A percentile compares a stretch with the other conserved stretches of the same genome.
phyloP scores from a whole-genome alignment of 1,284 basidiomycete genomes.

The Phellopilus nigrolimitatus region DNA sequence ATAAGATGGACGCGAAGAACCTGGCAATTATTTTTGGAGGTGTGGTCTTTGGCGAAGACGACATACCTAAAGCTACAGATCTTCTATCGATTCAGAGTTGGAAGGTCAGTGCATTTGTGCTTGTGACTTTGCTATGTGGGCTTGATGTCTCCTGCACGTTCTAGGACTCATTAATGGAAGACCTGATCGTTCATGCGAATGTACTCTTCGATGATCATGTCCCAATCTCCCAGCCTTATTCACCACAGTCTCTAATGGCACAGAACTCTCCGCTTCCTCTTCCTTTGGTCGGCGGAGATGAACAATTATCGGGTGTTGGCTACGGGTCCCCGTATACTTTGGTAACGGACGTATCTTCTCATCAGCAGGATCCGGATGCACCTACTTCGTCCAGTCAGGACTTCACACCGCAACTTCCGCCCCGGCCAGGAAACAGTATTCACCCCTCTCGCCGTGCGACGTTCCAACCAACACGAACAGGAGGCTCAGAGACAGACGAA shows the following conservation, averaged over 20 bases:
- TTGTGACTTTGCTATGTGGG: not conserved
- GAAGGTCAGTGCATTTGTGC: slow-evolving; percentile 49
- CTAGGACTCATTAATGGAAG: slow-evolving; percentile 85
- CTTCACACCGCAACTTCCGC: slow-evolving; percentile 65
- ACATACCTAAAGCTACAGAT: slow-evolving; percentile 70
- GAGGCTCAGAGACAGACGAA: slow-evolving; percentile 13
- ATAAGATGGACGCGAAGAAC: slow-evolving; percentile 95
- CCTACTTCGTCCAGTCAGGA: slow-evolving; percentile 37
- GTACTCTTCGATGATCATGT: slow-evolving; percentile 55
- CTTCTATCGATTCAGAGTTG: slow-evolving; percentile 63
- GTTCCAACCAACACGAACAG: slow-evolving; percentile 11
- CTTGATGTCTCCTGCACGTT: slow-evolving; percentile 13
- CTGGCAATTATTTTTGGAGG: slow-evolving; percentile 82
- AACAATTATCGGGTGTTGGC: slow-evolving; percentile 46
- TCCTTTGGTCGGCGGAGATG: slow-evolving; percentile 48
- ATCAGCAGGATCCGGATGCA: slow-evolving; percentile 8
- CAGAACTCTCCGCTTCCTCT: slow-evolving; percentile 45
- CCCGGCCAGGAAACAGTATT: slow-evolving; percentile 66
- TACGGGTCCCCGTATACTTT: slow-evolving; percentile 68
- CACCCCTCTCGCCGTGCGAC: slow-evolving; percentile 49
- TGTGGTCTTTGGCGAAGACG: slow-evolving; percentile 88
- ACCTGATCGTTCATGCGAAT: slow-evolving; percentile 69
- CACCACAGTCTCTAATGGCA: slow-evolving; percentile 37
- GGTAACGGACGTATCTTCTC: slow-evolving; percentile 44
- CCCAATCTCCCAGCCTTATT: not conserved